A percentile compares a stretch with the other conserved stretches of the same genome.
Conservation (phyloP, 768 basidiomycete species). For the Porphyrellus cyaneotinctus region DNA sequence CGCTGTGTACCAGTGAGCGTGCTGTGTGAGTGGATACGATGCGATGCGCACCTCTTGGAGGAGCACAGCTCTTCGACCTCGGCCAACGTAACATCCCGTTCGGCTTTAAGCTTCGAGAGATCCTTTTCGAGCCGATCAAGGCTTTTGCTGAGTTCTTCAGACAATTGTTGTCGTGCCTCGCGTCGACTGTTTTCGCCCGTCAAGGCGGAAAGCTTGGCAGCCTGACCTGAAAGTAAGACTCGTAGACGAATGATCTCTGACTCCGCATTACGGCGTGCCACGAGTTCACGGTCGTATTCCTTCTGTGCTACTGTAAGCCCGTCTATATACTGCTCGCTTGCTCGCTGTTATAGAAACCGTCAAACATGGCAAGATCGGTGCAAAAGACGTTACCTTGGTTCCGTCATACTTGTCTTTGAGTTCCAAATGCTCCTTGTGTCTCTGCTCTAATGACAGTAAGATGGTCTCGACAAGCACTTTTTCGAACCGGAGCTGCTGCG, state of each 20-base stretch:
- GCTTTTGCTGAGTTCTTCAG: conserved; percentile 72
- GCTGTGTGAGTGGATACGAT: conserved; percentile 17
- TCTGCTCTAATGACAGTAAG: conserved; percentile 59
- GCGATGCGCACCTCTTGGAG: conserved; percentile 55
- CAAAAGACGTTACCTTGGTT: conserved; percentile 68
- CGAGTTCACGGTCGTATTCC: conserved; percentile 90
- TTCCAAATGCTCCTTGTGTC: conserved; percentile 54
- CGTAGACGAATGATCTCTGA: conserved; percentile 85
- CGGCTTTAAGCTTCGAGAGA: conserved; percentile 79
- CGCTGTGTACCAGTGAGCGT: conserved; percentile 20
- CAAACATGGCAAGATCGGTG: neutral
- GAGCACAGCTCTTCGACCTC: conserved; percentile 89
- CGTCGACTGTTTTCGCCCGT: conserved; percentile 73
- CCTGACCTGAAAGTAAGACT: conserved; percentile 86
- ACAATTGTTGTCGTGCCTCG: conserved; percentile 74
- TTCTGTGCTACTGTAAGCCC: conserved; percentile 90
- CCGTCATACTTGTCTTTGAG: conserved; percentile 80
- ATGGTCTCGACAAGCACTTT: conserved; percentile 69
- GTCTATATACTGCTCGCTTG: conserved; percentile 88
- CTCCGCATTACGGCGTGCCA: conserved; percentile 85
- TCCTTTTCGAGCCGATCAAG: conserved; percentile 79
- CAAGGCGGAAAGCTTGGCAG: conserved; percentile 79
- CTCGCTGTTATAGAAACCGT: conserved; percentile 50
- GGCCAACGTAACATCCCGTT: conserved; percentile 87
- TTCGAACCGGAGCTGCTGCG: conserved; percentile 65